Conservation (phyloP, 768 basidiomycete genomes). For the Polyporus arcularius region DNA sequence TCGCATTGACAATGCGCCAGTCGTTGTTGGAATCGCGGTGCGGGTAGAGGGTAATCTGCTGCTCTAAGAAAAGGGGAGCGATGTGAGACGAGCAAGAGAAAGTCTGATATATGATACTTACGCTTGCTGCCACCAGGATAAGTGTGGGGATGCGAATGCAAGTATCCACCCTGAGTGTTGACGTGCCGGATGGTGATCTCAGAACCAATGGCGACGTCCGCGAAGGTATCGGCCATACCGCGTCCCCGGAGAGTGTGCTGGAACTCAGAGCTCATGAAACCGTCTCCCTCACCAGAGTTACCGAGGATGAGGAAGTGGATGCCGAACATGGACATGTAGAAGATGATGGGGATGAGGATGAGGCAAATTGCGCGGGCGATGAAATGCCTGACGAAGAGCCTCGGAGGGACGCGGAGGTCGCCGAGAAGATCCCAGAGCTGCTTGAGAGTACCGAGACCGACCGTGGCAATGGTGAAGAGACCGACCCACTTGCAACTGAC, state of each 20-base stretch:
- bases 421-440: slow-evolving; percentile 92
- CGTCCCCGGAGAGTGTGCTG: slow-evolving; percentile 91
- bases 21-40: slow-evolving; percentile 97
- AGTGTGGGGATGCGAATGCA: slow-evolving; percentile 90
- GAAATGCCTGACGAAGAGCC: slow-evolving; percentile 82
- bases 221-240: slow-evolving; percentile 88
- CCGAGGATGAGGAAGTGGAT: slow-evolving; percentile 90
- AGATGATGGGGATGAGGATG: slow-evolving; percentile 78
- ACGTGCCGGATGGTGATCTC: slow-evolving; percentile 82
- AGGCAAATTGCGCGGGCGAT: slow-evolving; percentile 86
- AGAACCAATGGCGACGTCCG: slow-evolving; percentile 87
- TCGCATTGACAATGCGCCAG: slow-evolving; percentile 85
- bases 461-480: slow-evolving; percentile 93
- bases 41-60: slow-evolving; percentile 98
- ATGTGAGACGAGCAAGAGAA: background rate
- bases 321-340: slow-evolving; percentile 97
- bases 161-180: slow-evolving; percentile 98
- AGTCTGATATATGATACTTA: slow-evolving; percentile 39
- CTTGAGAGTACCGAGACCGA: slow-evolving; percentile 80
- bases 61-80: slow-evolving; percentile 54
- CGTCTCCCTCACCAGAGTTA: slow-evolving; percentile 94
- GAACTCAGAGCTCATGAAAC: slow-evolving; percentile 99
- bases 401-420: slow-evolving; percentile 76
- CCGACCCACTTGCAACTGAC: slow-evolving; percentile 98
- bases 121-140: slow-evolving; percentile 92